phyloP scores from a whole-genome alignment of 805 yeast genomes.

The Ogataea trehalophila region DNA sequence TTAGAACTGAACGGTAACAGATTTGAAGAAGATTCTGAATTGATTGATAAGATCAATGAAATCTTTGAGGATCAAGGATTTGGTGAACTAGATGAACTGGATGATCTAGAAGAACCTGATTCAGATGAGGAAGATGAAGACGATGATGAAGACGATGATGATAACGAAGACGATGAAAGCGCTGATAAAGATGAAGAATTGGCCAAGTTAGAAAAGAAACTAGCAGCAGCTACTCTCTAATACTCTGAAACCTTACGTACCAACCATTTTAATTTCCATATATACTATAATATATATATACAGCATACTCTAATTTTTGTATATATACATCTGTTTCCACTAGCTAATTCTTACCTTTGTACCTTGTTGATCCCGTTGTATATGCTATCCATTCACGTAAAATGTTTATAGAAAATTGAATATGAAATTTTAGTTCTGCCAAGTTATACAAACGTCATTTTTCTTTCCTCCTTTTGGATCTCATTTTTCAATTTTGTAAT shows the following conservation, averaged over 20 bases:
- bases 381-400: too few species aligned
- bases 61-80: slow-evolving; percentile 66
- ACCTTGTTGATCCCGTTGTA: too few species aligned
- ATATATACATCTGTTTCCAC: too few species aligned
- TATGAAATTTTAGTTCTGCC: background rate
- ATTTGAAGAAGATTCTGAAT: slow-evolving; percentile 81
- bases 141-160: slow-evolving; percentile 51
- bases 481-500: slow-evolving; percentile 35
- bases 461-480: slow-evolving; percentile 5
- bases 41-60: slow-evolving; percentile 53
- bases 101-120: slow-evolving; percentile 84
- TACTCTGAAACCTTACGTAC: too few species aligned
- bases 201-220: slow-evolving; percentile 47
- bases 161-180: slow-evolving; percentile 45
- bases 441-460: slow-evolving; percentile 1
- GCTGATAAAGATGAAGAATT: slow-evolving; percentile 38
- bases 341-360: too few species aligned
- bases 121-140: slow-evolving; percentile 67
- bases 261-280: too few species aligned
- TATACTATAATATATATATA: too few species aligned
- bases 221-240: slow-evolving; percentile 34
- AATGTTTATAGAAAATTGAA: too few species aligned
- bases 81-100: slow-evolving; percentile 89
- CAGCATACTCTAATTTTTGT: too few species aligned
- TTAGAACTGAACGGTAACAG: slow-evolving; percentile 92